Conservation (phyloP, 1,139 yeast species). For the Arxiozyma slooffiae region DNA sequence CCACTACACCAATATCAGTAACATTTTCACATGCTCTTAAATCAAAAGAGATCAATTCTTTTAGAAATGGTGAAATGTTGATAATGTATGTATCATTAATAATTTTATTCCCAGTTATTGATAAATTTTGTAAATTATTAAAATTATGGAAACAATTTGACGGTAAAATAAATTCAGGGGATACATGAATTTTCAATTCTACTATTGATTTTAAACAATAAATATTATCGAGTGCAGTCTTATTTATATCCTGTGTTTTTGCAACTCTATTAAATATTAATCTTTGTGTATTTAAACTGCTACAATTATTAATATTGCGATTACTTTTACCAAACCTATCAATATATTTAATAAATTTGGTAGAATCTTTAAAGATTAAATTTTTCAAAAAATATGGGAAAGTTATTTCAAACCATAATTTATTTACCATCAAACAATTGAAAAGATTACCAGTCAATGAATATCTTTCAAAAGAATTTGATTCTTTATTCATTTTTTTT, state of each 20-base stretch:
- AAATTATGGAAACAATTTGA: conserved; percentile 35
- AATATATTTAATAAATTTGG: conserved; percentile 40
- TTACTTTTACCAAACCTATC: conserved; percentile 2
- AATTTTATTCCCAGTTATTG: conserved; percentile 65
- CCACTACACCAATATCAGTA: conserved; percentile 64
- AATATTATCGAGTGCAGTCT: not conserved
- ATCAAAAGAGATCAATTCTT: conserved; percentile 56
- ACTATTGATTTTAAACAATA: conserved; percentile 32
- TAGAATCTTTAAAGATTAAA: conserved; percentile 45
- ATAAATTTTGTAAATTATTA: conserved; percentile 43
- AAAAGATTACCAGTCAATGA: conserved; percentile 16
- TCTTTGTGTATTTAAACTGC: conserved; percentile 31
- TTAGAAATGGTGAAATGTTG: conserved; percentile 45
- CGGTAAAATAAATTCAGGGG: conserved; percentile 62
- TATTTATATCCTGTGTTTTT: not conserved
- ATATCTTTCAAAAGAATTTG: not conserved
- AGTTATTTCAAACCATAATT: conserved; percentile 52
- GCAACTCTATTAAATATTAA: conserved; percentile 43
- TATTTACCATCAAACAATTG: conserved; percentile 60
- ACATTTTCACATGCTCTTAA: conserved; percentile 77
- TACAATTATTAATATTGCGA: not conserved
- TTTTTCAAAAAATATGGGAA: conserved; percentile 45
- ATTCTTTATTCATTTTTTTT: conserved; percentile 5
- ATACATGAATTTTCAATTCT: conserved; percentile 74
- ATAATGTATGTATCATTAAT: conserved; percentile 54